Evolutionary conservation across 2,329 filamentous ascomycete genomes (phyloP).

Genomic region (Neonectria magnoliae): DNA sequence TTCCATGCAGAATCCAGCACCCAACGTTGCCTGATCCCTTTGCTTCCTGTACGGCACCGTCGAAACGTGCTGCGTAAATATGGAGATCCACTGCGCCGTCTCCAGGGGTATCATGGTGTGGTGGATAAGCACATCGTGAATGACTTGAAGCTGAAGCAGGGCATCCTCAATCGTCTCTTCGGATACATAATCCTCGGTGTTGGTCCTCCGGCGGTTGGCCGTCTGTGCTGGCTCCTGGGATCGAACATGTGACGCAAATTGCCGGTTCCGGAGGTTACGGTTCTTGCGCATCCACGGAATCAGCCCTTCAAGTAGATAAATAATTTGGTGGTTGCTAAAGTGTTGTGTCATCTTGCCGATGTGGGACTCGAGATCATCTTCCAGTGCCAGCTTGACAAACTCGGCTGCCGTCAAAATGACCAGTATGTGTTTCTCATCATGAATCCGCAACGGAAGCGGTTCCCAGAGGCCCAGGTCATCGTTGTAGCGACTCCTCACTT

Average conservation of each 20-base stretch:
- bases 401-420: constrained; percentile 71
- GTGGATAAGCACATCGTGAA: constrained; percentile 74
- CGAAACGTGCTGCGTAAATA: constrained; percentile 82
- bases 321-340: constrained; percentile 63
- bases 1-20: constrained; percentile 81
- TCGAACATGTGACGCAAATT: constrained; percentile 73
- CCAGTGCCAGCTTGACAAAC: constrained; percentile 69
- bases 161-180: constrained; percentile 77
- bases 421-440: constrained; percentile 69
- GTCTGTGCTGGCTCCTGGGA: constrained; percentile 47
- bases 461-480: constrained; percentile 71
- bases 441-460: constrained; percentile 62
- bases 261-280: constrained; percentile 71
- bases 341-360: constrained; percentile 63
- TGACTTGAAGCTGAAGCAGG: constrained; percentile 74
- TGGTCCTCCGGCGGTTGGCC: constrained; percentile 51
- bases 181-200: constrained; percentile 63
- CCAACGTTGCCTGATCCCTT: constrained; percentile 58
- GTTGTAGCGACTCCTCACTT: constrained; percentile 71
- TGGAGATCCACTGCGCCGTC: constrained; percentile 76
- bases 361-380: constrained; percentile 66
- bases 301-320: constrained; percentile 80
- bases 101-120: constrained; percentile 70
- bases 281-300: constrained; percentile 74
- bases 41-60: constrained; percentile 76